Conservation (phyloP, 305 asterid genomes). For the Fraxinus xanthoxyloides region DNA sequence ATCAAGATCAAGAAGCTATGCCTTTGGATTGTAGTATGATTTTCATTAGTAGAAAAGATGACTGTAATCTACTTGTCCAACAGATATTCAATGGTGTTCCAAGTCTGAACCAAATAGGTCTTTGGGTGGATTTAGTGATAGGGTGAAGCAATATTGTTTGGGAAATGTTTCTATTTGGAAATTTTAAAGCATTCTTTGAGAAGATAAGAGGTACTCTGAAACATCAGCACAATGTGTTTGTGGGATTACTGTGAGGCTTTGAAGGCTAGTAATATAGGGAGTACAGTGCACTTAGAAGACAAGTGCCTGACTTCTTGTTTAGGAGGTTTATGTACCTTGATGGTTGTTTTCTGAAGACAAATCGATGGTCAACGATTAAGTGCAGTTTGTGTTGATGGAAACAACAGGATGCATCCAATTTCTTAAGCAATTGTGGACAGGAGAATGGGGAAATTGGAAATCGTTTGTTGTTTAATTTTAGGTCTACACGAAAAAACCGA, state of each 20-base stretch:
- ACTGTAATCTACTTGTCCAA: no score
- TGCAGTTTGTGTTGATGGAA: not conserved
- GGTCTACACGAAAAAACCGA: no score
- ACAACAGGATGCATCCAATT: not conserved
- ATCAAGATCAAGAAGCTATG: not conserved
- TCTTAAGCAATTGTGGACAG: not conserved
- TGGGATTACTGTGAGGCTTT: not conserved
- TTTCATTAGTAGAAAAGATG: no score
- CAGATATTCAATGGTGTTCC: not conserved
- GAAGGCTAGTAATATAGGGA: not conserved
- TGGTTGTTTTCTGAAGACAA: not conserved
- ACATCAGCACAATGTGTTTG: not conserved
- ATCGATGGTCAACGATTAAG: not conserved
- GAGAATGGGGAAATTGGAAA: not conserved
- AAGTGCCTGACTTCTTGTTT: not conserved
- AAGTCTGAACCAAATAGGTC: not conserved
- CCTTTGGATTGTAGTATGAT: no score
- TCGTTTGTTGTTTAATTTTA: no score
- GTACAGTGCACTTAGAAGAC: not conserved
- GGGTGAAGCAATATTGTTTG: not conserved
- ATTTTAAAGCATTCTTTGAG: not conserved
- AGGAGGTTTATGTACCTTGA: not conserved
- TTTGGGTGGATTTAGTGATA: not conserved
- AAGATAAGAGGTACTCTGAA: not conserved
- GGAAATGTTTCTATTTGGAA: not conserved